Evolutionary conservation across 2,329 filamentous ascomycete species (phyloP), one percentile per base, ranked within the genome.

Genomic region (Colletotrichum chlorophyti): DNA sequence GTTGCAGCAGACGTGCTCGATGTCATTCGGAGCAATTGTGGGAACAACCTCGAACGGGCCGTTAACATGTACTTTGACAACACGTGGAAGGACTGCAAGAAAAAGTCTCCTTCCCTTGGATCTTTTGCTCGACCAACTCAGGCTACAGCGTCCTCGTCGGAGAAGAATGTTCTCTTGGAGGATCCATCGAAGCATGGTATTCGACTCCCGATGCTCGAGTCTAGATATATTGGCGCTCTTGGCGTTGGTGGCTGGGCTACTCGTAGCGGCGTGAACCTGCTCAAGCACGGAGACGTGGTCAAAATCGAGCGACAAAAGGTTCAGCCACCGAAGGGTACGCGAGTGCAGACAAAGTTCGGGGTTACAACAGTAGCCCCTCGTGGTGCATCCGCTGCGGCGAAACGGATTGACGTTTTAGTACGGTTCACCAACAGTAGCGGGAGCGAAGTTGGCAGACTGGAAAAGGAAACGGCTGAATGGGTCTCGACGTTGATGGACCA

Each of bases 241-340:
- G 95, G 95, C 8, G 93, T 91, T 5, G 91, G 90, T 51, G 95
- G 89, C 5, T 99, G 95, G 95, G 88, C 91, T 6, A 98, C 94
- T 4, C 86, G 88, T 66, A 97, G 92, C 71, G 94, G 94, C 1
- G 77, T 76, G 3, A 85, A 85, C 32, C 70, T 97, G 6, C 70
- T 99, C 23, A 90, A 87, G 64, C 90, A 96, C 67, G 92, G 91
- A 14, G 94, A 98, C 64, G 66, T 76, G n/a, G 86, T 99, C 57
- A 87, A 83, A 46, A 96, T 99, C 40, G 94, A 98, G 74, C 87
- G 95, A 38, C 87, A 92, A 58, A 93, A 90, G 72, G 86, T 90
- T 23, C 87, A 90, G 61, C 81, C 83, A 11, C 81, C 84, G 1
- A 79, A 76, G 63, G 65, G 72, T 53, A 67, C 77, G 65, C 79